Evolutionary conservation across 306 rosid genomes (phyloP).

Genomic region (Amphicarpaea edgeworthii): DNA sequence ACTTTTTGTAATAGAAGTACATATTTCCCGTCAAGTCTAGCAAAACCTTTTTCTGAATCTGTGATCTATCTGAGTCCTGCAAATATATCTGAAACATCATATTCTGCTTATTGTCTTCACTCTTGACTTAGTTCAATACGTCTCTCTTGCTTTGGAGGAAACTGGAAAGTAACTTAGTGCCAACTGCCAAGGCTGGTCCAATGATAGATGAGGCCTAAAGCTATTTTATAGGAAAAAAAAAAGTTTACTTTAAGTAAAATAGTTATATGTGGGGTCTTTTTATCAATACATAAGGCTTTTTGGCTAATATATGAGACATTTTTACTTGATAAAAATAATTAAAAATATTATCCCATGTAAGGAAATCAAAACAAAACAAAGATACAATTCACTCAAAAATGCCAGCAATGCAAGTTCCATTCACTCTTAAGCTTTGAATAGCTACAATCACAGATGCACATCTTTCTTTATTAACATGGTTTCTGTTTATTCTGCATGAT

Average conservation of each 20-base stretch:
- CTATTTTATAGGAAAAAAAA: too few relatives aligned
- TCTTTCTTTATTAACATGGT: not conserved
- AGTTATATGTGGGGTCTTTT: too few relatives aligned
- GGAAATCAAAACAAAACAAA: not conserved
- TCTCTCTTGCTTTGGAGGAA: slow-evolving; percentile 24
- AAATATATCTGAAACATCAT: not conserved
- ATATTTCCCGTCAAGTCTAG: not conserved
- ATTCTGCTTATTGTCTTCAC: not conserved
- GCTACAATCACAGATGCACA: not conserved
- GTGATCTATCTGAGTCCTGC: not conserved
- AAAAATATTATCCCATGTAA: not conserved
- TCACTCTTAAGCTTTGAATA: slow-evolving; percentile 13
- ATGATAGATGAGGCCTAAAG: too few relatives aligned
- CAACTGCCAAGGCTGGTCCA: too few relatives aligned
- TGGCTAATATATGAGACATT: too few relatives aligned
- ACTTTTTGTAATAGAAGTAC: not conserved
- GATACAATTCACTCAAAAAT: slow-evolving; percentile 3
- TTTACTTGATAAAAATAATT: too few relatives aligned
- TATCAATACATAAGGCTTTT: too few relatives aligned
- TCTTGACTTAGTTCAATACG: slow-evolving; percentile 8
- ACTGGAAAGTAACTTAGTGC: not conserved
- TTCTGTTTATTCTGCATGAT: slow-evolving; percentile 1
- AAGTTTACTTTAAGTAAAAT: too few relatives aligned
- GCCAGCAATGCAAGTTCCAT: not conserved
- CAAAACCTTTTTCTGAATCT: not conserved